Evolutionary conservation across 129 eudicot genomes (phyloP).

Genomic region (Logfia minima): DNA sequence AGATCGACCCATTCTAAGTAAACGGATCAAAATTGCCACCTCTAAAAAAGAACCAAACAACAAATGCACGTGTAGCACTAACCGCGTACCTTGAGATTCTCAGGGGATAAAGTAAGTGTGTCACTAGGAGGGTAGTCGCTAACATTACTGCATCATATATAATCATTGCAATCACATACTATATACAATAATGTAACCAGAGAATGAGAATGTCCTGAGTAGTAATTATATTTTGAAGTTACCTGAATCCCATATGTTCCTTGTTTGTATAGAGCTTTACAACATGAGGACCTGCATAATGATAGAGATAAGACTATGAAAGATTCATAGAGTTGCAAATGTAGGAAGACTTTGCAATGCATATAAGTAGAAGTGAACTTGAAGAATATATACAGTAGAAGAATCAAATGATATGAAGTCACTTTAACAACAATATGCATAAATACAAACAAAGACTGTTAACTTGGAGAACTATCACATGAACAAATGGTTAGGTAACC

Average conservation of each 20-base stretch:
- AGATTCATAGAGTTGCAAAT: not conserved
- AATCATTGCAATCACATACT: constrained; percentile 16
- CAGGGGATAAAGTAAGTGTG: constrained; percentile 58
- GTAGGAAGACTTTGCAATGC: not conserved
- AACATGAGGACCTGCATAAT: constrained; percentile 72
- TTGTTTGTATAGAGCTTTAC: constrained; percentile 86
- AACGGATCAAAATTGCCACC: not conserved
- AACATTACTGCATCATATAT: constrained; percentile 62
- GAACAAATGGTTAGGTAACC: not conserved
- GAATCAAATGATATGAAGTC: too few species aligned
- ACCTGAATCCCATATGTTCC: constrained; percentile 99
- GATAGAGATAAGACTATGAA: constrained; percentile 6
- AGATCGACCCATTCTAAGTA: not conserved
- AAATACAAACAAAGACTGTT: too few species aligned
- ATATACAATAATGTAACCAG: not conserved
- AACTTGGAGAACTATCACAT: not conserved
- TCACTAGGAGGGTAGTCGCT: constrained; percentile 89
- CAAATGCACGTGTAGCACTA: not conserved
- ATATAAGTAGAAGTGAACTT: not conserved
- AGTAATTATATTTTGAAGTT: constrained; percentile 21
- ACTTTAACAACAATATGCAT: too few species aligned
- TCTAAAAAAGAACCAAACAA: not conserved
- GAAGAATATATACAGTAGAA: not conserved
- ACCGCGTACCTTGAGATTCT: constrained; percentile 61
- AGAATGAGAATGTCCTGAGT: not conserved